A percentile compares a stretch with the other conserved stretches of the same genome.
Evolutionary conservation across 495 filamentous ascomycete genomes (phyloP).

Genomic region (Tuber indicum): DNA sequence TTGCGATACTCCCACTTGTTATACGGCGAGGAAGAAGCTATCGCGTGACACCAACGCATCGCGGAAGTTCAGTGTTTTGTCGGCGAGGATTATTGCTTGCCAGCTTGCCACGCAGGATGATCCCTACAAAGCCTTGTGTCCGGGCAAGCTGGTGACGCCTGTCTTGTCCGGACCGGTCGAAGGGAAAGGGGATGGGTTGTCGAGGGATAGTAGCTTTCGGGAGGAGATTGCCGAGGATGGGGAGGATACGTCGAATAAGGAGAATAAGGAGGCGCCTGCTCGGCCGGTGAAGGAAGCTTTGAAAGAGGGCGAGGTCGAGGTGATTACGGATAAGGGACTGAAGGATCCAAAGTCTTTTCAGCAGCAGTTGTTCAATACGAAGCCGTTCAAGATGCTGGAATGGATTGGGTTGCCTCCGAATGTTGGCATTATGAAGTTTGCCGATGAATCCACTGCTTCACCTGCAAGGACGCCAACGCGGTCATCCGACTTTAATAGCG

Average conservation of each 20-base stretch:
- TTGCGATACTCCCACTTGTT: slow-evolving; percentile 73
- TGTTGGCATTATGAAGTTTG: slow-evolving; percentile 34
- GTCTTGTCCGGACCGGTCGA: slow-evolving; percentile 38
- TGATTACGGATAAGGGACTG: slow-evolving; percentile 38
- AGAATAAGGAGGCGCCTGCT: slow-evolving; percentile 16
- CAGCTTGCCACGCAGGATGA: slow-evolving; percentile 74
- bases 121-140: slow-evolving; percentile 67
- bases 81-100: slow-evolving; percentile 69
- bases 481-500: slow-evolving; percentile 11
- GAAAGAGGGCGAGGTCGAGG: slow-evolving; percentile 49
- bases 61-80: slow-evolving; percentile 53
- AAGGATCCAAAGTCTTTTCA: slow-evolving; percentile 81
- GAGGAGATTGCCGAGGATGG: slow-evolving; percentile 26
- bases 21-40: slow-evolving; percentile 63
- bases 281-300: slow-evolving; percentile 8
- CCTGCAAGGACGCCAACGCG: slow-evolving; percentile 13
- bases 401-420: slow-evolving; percentile 48
- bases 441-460: slow-evolving; percentile 16
- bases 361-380: slow-evolving; percentile 72
- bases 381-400: slow-evolving; percentile 70
- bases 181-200: slow-evolving; percentile 19
- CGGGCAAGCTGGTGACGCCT: slow-evolving; percentile 44
- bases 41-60: slow-evolving; percentile 61
- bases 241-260: slow-evolving; percentile 21
- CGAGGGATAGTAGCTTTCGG: slow-evolving; percentile 24